Percentiles rank a stretch among this genome's conserved stretches.
Evolutionary conservation across 306 rosid genomes (phyloP).

Genomic region (Sindora glabra): DNA sequence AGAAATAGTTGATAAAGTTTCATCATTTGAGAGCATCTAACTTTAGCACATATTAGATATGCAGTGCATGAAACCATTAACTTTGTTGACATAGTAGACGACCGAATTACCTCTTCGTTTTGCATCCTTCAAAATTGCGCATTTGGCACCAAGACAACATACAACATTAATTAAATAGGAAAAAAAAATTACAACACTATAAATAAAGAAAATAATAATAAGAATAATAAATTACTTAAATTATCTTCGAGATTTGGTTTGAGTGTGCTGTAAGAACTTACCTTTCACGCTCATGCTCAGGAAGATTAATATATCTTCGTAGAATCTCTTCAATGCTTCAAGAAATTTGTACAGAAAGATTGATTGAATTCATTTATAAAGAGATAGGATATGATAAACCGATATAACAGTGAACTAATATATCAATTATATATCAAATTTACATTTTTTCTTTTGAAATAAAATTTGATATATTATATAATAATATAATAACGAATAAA

Average conservation of each 20-base stretch:
- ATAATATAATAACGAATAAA: too few species aligned
- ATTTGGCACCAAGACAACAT: not conserved
- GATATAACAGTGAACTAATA: too few species aligned
- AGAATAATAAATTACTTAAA: not conserved
- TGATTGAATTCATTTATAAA: too few species aligned
- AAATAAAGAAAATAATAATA: not conserved
- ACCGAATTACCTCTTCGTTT: slow-evolving; percentile 46
- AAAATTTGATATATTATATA: too few species aligned
- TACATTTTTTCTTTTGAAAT: too few species aligned
- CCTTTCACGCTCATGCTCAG: slow-evolving; percentile 37
- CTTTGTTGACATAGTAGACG: too few species aligned
- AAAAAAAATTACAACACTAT: not conserved
- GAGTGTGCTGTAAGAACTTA: too few species aligned
- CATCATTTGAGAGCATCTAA: not conserved
- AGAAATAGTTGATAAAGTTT: not conserved
- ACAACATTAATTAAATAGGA: not conserved
- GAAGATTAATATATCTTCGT: slow-evolving; percentile 40
- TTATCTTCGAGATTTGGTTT: not conserved
- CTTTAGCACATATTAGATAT: not conserved
- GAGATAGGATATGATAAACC: too few species aligned
- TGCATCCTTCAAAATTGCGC: slow-evolving; percentile 30
- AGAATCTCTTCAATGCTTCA: slow-evolving; percentile 59
- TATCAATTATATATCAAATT: too few species aligned
- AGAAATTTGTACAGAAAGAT: not conserved
- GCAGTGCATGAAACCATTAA: too few species aligned